Evolutionary conservation across 148 eudicot species (phyloP).

Genomic region (Persicaria maculosa): DNA sequence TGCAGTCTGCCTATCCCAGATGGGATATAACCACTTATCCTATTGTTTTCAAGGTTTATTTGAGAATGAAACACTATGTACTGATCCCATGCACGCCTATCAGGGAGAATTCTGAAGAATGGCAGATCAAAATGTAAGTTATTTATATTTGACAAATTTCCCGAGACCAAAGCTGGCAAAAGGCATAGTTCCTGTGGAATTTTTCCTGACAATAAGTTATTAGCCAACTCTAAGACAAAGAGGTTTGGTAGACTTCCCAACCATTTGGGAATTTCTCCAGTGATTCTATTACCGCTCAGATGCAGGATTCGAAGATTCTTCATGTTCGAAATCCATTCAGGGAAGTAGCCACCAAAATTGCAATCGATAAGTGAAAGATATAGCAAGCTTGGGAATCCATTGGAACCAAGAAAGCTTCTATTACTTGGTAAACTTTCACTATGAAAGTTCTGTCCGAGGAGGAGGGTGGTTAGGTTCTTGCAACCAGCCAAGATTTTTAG

Average conservation of each 20-base stretch:
- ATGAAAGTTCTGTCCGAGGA: slow-evolving; percentile 48
- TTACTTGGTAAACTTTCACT: slow-evolving; percentile 48
- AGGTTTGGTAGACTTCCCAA: slow-evolving; percentile 48
- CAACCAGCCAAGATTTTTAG: slow-evolving; percentile 39
- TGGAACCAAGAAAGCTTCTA: slow-evolving; percentile 22
- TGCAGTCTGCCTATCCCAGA: slow-evolving; percentile 57
- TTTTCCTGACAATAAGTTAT: slow-evolving; percentile 39
- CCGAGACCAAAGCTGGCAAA: slow-evolving; percentile 39
- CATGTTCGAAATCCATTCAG: slow-evolving; percentile 52
- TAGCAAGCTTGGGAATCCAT: slow-evolving; percentile 46
- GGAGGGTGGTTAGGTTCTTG: slow-evolving; percentile 52
- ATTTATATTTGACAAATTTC: slow-evolving; percentile 26
- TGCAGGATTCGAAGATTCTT: slow-evolving; percentile 56
- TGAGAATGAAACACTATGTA: slow-evolving; percentile 62
- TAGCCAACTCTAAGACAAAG: slow-evolving; percentile 64
- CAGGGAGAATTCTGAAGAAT: slow-evolving; percentile 53
- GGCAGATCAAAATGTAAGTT: slow-evolving; percentile 58
- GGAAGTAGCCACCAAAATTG: slow-evolving; percentile 46
- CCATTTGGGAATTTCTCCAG: slow-evolving; percentile 65
- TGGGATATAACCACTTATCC: slow-evolving; percentile 65
- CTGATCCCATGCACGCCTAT: slow-evolving; percentile 57
- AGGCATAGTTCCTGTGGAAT: slow-evolving; percentile 39
- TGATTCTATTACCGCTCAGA: slow-evolving; percentile 44
- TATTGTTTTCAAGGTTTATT: slow-evolving; percentile 50
- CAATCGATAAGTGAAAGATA: slow-evolving; percentile 71